phyloP scores from a whole-genome alignment of 1,139 yeast genomes.

The Debaryomycetaceae sp. region DNA sequence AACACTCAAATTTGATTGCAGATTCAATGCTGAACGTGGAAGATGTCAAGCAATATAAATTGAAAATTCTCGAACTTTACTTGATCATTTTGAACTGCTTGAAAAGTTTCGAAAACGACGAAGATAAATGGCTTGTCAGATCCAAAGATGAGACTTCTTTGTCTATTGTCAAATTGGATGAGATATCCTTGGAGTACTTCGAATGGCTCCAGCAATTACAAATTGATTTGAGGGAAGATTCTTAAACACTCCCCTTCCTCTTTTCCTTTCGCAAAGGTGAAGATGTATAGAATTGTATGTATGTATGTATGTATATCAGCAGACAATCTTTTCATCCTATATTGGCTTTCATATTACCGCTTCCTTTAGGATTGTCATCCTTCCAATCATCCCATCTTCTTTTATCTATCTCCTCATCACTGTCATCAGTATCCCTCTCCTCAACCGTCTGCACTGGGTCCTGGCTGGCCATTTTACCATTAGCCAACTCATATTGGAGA shows the following conservation, averaged over 20 bases:
- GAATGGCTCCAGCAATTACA: slow-evolving; percentile 35
- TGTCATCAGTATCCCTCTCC: slow-evolving; percentile 35
- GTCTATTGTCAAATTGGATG: slow-evolving; percentile 27
- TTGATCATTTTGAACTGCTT: slow-evolving; percentile 48
- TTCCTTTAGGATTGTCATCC: slow-evolving; percentile 81
- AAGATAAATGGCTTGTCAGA: slow-evolving; percentile 56
- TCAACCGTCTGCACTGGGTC: slow-evolving; percentile 32
- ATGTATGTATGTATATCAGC: slow-evolving; percentile 4
- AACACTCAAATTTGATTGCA: slow-evolving; percentile 12
- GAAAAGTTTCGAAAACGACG: slow-evolving; percentile 40
- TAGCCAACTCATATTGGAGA: slow-evolving; percentile 76
- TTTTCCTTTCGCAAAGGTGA: not conserved
- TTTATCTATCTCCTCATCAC: slow-evolving; percentile 48
- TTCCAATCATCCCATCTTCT: slow-evolving; percentile 92
- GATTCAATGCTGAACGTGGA: slow-evolving; percentile 11
- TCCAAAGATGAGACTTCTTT: slow-evolving; percentile 15
- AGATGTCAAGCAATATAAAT: slow-evolving; percentile 31
- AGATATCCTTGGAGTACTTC: slow-evolving; percentile 29
- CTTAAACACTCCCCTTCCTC: not conserved
- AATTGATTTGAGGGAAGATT: slow-evolving; percentile 15
- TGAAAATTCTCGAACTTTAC: slow-evolving; percentile 42
- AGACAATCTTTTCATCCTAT: slow-evolving; percentile 47
- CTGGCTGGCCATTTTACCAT: slow-evolving; percentile 72
- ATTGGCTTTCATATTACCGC: slow-evolving; percentile 81
- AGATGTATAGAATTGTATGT: slow-evolving; percentile 1